Conservation (phyloP, 2,329 filamentous ascomycete genomes). For the Mycogone perniciosa region DNA sequence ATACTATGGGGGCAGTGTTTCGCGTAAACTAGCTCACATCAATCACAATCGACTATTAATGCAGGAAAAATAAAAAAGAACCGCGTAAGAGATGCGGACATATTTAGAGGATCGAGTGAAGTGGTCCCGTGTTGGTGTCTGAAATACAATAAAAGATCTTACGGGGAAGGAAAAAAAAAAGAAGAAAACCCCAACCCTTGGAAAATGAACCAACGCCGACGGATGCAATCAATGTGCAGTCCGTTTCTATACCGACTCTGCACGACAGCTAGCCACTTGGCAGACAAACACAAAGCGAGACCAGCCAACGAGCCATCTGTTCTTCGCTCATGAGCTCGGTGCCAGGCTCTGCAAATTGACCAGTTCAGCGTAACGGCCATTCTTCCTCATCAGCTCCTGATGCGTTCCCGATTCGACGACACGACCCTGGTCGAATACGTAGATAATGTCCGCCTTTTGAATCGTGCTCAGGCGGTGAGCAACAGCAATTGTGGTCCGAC, state of each 20-base stretch:
- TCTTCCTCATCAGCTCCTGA: constrained; percentile 59
- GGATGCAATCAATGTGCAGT: too few species aligned
- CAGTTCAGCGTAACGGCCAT: constrained; percentile 69
- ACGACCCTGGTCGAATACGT: constrained; percentile 87
- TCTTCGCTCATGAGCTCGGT: constrained; percentile 35
- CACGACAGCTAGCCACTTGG: too few species aligned
- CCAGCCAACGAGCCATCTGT: constrained; percentile 7
- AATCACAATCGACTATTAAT: not conserved
- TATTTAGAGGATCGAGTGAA: not conserved
- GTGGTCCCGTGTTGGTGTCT: not conserved
- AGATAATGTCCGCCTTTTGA: constrained; percentile 89
- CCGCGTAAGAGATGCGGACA: not conserved
- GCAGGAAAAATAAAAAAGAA: not conserved
- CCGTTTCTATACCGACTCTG: too few species aligned
- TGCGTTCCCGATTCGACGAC: constrained; percentile 84
- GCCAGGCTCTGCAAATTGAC: constrained; percentile 75
- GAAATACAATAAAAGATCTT: not conserved
- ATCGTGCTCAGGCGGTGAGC: constrained; percentile 90
- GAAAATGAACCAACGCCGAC: not conserved
- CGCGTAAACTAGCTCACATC: too few species aligned
- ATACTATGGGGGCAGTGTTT: too few species aligned
- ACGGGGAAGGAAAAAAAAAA: not conserved
- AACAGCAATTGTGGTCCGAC: constrained; percentile 86
- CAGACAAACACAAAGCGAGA: too few species aligned
- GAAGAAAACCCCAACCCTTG: not conserved